Evolutionary conservation across 2,329 filamentous ascomycete species (phyloP).

Genomic region (Immersiporthe knoxdaviesiana): DNA sequence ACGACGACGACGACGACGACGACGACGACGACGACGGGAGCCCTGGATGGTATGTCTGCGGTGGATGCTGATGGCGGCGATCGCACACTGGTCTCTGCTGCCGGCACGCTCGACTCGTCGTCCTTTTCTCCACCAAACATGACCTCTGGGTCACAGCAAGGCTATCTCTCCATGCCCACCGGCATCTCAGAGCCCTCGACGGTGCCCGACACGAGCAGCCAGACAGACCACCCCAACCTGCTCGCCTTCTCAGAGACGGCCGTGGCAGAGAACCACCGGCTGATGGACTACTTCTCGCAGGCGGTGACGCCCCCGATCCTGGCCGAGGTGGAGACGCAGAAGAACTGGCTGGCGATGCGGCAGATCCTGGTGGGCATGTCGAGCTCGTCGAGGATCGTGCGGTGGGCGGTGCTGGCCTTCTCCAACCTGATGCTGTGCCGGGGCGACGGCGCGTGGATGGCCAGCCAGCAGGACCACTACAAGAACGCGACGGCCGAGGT

Average conservation of each 20-base stretch:
- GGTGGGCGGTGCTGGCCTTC: slow-evolving; percentile 54
- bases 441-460: slow-evolving; percentile 39
- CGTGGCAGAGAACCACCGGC: slow-evolving; percentile 40
- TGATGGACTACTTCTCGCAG: slow-evolving; percentile 53
- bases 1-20: background rate
- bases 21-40: background rate
- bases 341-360: slow-evolving; percentile 54
- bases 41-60: background rate
- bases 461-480: slow-evolving; percentile 44
- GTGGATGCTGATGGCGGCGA: background rate
- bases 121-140: background rate
- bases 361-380: slow-evolving; percentile 53
- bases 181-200: background rate
- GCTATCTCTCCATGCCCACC: background rate
- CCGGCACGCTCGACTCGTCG: background rate
- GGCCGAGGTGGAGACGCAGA: slow-evolving; percentile 55
- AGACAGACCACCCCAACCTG: slow-evolving; percentile 33
- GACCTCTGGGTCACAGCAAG: background rate
- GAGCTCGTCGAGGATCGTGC: slow-evolving; percentile 49
- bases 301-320: slow-evolving; percentile 57
- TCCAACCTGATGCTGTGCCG: slow-evolving; percentile 49
- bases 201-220: slow-evolving; percentile 29
- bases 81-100: background rate
- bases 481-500: slow-evolving; percentile 43
- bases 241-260: slow-evolving; percentile 28